Conservation (phyloP, 1,284 basidiomycete genomes). For the Cryptococcus sp. region DNA sequence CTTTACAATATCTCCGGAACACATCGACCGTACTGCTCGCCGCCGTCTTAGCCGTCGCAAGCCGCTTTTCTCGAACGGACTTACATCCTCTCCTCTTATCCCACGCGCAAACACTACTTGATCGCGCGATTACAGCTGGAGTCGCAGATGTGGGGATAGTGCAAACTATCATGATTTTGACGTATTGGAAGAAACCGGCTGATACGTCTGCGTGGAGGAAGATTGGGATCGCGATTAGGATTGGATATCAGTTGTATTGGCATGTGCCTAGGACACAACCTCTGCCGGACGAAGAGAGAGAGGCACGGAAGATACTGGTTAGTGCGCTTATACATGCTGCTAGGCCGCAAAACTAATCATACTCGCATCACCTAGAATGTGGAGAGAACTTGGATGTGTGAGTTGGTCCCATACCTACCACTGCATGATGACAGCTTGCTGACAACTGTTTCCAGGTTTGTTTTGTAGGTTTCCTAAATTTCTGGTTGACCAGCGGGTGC, state of each 20-base stretch:
- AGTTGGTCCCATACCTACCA: conserved; percentile 12
- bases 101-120: conserved; percentile 36
- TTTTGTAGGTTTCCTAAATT: conserved; percentile 25
- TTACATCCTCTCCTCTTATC: conserved; percentile 27
- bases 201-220: conserved; percentile 37
- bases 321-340: neutral
- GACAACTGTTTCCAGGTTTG: conserved; percentile 19
- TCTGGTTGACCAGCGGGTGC: neutral
- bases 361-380: conserved; percentile 18
- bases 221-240: conserved; percentile 33
- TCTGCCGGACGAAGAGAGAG: conserved; percentile 32
- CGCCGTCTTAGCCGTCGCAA: conserved; percentile 32
- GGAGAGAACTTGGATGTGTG: conserved; percentile 44
- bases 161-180: conserved; percentile 40
- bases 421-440: conserved; percentile 1
- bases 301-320: conserved; percentile 32
- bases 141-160: conserved; percentile 32
- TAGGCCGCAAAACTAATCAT: neutral
- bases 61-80: conserved; percentile 35
- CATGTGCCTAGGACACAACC: conserved; percentile 29
- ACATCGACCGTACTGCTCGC: conserved; percentile 37
- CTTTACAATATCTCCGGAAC: conserved; percentile 30
- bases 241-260: conserved; percentile 39
- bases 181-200: conserved; percentile 42
- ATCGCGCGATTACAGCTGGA: conserved; percentile 34